A percentile compares a stretch with the other conserved stretches of the same genome.
Conservation (phyloP, 179 eudicot genomes). For the Sideroxylon spinosum region DNA sequence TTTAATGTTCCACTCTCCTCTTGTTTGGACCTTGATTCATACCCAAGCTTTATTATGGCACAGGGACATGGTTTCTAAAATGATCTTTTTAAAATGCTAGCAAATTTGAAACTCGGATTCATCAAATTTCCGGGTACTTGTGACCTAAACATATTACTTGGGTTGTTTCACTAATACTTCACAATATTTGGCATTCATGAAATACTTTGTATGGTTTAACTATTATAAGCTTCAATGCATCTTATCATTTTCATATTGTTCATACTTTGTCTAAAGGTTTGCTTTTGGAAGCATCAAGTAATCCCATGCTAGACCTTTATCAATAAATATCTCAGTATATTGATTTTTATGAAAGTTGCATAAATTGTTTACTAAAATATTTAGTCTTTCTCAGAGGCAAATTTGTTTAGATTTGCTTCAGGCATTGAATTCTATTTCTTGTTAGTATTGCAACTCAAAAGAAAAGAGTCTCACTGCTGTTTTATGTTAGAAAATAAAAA, state of each 20-base stretch:
- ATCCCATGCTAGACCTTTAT: background rate
- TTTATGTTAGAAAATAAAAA: background rate
- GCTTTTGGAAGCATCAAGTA: background rate
- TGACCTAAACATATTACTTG: background rate
- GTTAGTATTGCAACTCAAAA: background rate
- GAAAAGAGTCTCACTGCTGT: background rate
- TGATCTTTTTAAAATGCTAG: constrained; percentile 72
- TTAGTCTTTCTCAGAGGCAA: background rate
- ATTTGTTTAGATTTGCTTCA: background rate
- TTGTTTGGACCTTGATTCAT: too few relatives aligned
- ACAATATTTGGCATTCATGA: background rate
- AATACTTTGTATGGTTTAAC: background rate
- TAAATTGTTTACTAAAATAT: background rate
- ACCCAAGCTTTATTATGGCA: constrained; percentile 23
- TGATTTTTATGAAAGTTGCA: background rate
- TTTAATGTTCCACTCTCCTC: too few relatives aligned
- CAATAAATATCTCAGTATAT: background rate
- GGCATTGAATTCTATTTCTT: constrained; percentile 4
- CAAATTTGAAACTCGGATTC: constrained; percentile 68
- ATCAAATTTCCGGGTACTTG: constrained; percentile 86
- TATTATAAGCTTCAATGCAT: background rate
- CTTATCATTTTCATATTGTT: background rate
- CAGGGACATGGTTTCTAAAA: constrained; percentile 95
- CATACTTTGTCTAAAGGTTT: background rate
- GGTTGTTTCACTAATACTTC: background rate